phyloP scores from a whole-genome alignment of 441 rosid genomes.

The Sinapis alba region DNA sequence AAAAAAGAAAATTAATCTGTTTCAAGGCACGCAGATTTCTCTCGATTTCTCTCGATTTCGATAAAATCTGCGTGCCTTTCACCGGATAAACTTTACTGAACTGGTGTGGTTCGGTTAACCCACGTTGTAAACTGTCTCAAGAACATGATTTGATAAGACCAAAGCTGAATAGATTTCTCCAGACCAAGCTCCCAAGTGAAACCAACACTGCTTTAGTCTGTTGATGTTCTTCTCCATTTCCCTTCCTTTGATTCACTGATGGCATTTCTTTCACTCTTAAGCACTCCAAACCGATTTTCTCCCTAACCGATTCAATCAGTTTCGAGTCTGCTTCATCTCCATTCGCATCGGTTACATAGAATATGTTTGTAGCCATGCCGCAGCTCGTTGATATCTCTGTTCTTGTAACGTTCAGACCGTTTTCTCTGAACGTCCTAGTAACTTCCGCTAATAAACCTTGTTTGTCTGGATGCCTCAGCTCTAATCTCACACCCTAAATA shows the following conservation, averaged over 20 bases:
- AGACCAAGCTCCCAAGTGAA: slow-evolving; percentile 86
- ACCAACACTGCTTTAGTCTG: slow-evolving; percentile 69
- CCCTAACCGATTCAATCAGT: slow-evolving; percentile 76
- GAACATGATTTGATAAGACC: slow-evolving; percentile 77
- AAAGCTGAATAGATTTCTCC: slow-evolving; percentile 81
- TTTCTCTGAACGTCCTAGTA: slow-evolving; percentile 86
- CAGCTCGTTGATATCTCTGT: slow-evolving; percentile 78
- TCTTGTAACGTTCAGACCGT: slow-evolving; percentile 84
- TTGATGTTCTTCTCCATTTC: slow-evolving; percentile 62
- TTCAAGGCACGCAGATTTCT: not conserved
- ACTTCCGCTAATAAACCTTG: slow-evolving; percentile 87
- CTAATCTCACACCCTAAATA: slow-evolving; percentile 90
- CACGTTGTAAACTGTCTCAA: slow-evolving; percentile 12
- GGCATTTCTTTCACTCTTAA: slow-evolving; percentile 90
- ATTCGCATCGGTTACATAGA: slow-evolving; percentile 70
- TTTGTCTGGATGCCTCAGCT: slow-evolving; percentile 59
- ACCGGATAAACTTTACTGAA: not conserved
- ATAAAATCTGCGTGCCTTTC: not conserved
- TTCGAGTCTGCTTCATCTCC: slow-evolving; percentile 66
- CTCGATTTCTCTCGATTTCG: too few species aligned
- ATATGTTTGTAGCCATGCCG: slow-evolving; percentile 62
- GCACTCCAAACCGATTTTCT: slow-evolving; percentile 62
- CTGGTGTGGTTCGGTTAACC: not conserved
- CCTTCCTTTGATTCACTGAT: slow-evolving; percentile 42
- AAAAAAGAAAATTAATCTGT: not conserved